Percentiles rank a stretch among this genome's conserved stretches.
phyloP scores from a whole-genome alignment of 768 basidiomycete species.

The Calocybe cyanea region DNA sequence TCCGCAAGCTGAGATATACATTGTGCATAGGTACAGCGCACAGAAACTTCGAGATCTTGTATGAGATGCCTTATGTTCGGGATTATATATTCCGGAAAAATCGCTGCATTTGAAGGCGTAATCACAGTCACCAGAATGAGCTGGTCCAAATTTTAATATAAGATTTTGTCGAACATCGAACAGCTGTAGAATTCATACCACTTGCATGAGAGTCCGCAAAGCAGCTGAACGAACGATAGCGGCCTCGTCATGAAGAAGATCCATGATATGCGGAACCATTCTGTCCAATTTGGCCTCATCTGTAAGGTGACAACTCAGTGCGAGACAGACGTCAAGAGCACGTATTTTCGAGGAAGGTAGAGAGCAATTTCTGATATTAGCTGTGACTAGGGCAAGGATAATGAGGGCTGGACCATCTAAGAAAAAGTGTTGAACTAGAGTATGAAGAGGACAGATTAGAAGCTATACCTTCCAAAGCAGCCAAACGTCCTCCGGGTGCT shows the following conservation, averaged over 20 bases:
- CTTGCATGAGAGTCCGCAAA: conserved; percentile 74
- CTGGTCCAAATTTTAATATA: conserved; percentile 4
- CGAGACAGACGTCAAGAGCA: conserved; percentile 83
- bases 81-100: conserved; percentile 94
- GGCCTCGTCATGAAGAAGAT: conserved; percentile 82
- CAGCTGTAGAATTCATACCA: conserved; percentile 45
- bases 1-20: conserved; percentile 84
- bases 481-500: conserved; percentile 35
- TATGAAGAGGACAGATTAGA: background rate
- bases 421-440: background rate
- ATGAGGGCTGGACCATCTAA: conserved; percentile 87
- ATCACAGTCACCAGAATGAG: conserved; percentile 24
- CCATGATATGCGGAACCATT: conserved; percentile 88
- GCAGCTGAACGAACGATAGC: conserved; percentile 80
- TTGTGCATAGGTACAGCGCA: conserved; percentile 73
- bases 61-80: conserved; percentile 84
- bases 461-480: conserved; percentile 61
- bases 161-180: background rate
- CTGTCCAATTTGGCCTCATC: conserved; percentile 96
- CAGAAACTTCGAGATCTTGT: conserved; percentile 83
- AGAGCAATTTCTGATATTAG: conserved; percentile 85
- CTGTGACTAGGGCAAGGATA: conserved; percentile 80
- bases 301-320: conserved; percentile 74
- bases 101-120: conserved; percentile 41
- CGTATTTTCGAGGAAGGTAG: conserved; percentile 84